Base-by-base conservation (phyloP, 345 rosid genomes). In the Syzygium aqueum region DNA sequence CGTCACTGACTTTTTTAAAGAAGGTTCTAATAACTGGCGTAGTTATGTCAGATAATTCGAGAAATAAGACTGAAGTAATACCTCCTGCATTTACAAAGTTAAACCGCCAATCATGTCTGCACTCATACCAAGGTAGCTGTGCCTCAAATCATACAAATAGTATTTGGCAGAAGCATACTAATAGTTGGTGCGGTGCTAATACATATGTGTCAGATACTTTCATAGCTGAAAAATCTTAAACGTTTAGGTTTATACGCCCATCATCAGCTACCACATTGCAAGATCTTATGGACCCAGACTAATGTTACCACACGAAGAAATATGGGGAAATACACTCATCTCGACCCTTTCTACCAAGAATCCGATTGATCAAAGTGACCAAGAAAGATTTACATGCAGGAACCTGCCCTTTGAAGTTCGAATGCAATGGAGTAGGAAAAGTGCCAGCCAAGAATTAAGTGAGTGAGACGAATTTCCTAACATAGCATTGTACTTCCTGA, bases 1-100 rank as follows among this genome's bases (percentile, higher is more conserved):
- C 93, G 89, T 92, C 91, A 89, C 97, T 94, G 92, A 95, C 90
- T 94, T 95, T 94, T 83, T 93, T 90, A 65, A 97, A 84, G 54
- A 95, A 85, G 87, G 92, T 93, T 92, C 93, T 94, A 85, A 96
- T 89, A 87, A 97, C 86, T 11, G 98, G 99, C 96, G 93, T 89
- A 86, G 91, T 89, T 28, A 97, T 95, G 93, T 96, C 98, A 51
- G 96, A 94, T 78, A 97, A 88, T 94, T 96, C 99, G 1, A 96
- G 95, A 92, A 94, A 95, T 84, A 97, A 97, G 90, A 90, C 98
- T 95, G 93, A 93, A 94, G 94, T 93, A 95, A 90, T 95, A 96
- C 90, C 96, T 94, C 99, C 99, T 96, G 94, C 85, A 63, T 73
- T 80, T 43, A 49, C 61, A 53, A 25, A 73, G 73, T 87, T 85